Base-by-base conservation (phyloP, 257 asterid genomes). In the Scutellaria minor region DNA sequence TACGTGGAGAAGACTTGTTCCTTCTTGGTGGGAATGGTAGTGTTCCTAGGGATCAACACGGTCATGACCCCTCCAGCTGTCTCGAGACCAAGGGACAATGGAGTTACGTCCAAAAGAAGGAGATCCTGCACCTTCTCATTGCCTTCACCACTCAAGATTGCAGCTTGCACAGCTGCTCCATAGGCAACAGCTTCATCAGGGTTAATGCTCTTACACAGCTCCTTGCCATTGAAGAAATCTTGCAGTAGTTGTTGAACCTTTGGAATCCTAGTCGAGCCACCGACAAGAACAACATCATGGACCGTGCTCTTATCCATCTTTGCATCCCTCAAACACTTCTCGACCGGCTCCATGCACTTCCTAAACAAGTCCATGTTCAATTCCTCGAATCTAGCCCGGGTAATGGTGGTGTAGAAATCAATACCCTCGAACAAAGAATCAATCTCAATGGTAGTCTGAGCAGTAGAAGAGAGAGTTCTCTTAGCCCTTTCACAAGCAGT, bases 31-130 rank as follows among this genome's bases (percentile, higher is more conserved):
- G 84, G 84, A 22, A 80, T 80, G 0, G 84, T 80, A 0, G 84
- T 80, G 15, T 80, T 80, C 50, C 84, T 62, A 0, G 84, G 84
- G 13, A 80, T 80, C 14, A 80, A 7, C 0, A 80, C 84, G 0
- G 84, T 80, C 84, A 80, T 80, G 1, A 80, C 84, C 9, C 84
- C 84, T 46, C 84, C 84, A 1, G 84, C 84, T 0, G 84, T 80
- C 52, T 80, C 84, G 1, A 80, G 40, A 5, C 84, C 84, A 0
- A 72, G 70, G 2, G 81, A 76, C 41, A 80, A 5, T 0, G 84
- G 84, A 0, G 84, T 80, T 0, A 76, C 84, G 18, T 80, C 84
- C 27, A 80, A 55, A 1, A 80, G 81, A 7, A 80, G 81, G 20
- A 80, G 75, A 44, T 80, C 84, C 15, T 80, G 84, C 9, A 80